Evolutionary conservation across 2,329 filamentous ascomycete species (phyloP).

Genomic region (Aspergillus thermomutatus): DNA sequence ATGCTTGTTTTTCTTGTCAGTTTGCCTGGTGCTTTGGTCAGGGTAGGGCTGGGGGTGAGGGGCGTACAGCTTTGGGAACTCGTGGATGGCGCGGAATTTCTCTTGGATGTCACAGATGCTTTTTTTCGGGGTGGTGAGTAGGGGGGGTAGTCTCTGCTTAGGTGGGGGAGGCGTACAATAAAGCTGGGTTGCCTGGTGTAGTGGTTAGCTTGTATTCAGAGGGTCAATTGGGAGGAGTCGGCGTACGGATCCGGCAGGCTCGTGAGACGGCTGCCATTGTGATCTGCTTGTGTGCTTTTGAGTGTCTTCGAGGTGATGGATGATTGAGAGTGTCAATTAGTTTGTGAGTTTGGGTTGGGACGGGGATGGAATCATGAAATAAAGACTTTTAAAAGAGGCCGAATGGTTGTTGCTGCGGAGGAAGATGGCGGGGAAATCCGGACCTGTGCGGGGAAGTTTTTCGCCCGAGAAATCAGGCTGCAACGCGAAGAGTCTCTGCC

Average conservation of each 20-base stretch:
- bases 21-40: neutral
- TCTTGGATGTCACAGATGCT: conserved; percentile 96
- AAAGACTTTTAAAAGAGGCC: neutral
- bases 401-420: neutral
- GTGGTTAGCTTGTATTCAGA: conserved; percentile 8
- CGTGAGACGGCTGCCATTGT: conserved; percentile 19
- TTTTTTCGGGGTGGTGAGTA: neutral
- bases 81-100: conserved; percentile 83
- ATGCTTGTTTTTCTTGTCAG: conserved; percentile 54
- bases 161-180: conserved; percentile 46
- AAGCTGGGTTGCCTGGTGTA: conserved; percentile 41
- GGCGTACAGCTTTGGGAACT: conserved; percentile 75
- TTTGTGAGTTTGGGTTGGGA: no score
- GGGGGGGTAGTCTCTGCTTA: no score
- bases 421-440: conserved; percentile 12
- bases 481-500: neutral
- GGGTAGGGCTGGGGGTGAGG: neutral
- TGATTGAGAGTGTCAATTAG: neutral
- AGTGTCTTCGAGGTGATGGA: neutral
- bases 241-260: conserved; percentile 28
- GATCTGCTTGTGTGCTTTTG: neutral
- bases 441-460: conserved; percentile 12
- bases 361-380: neutral
- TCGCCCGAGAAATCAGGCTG: conserved; percentile 13
- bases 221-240: neutral